Evolutionary conservation across 306 rosid species (phyloP).

Genomic region (Albizia julibrissin): DNA sequence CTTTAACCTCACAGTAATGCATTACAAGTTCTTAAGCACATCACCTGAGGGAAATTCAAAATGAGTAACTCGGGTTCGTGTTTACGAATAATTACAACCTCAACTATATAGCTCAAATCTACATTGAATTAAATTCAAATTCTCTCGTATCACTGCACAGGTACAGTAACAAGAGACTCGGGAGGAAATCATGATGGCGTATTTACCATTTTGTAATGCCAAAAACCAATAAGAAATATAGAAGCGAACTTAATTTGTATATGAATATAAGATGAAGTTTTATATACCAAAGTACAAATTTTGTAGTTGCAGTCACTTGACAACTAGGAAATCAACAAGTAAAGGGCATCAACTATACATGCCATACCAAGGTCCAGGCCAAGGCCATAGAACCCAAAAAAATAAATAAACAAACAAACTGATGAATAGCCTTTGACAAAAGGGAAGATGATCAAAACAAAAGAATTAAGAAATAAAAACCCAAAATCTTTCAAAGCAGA

Average conservation of each 20-base stretch:
- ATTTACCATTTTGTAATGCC: neutral
- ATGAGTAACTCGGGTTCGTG: neutral
- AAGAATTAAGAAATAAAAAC: constrained; percentile 20
- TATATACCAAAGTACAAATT: constrained; percentile 29
- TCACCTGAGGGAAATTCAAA: neutral
- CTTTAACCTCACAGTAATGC: neutral
- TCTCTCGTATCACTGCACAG: neutral
- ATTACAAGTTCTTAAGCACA: neutral
- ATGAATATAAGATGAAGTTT: neutral
- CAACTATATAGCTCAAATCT: neutral
- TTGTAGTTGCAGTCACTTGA: constrained; percentile 30
- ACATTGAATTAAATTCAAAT: neutral
- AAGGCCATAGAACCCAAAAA: constrained; percentile 31
- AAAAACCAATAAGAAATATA: neutral
- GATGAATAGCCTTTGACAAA: neutral
- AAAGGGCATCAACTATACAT: constrained; percentile 39
- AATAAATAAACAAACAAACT: constrained; percentile 13
- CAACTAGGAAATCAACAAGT: constrained; percentile 23
- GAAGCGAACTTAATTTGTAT: neutral
- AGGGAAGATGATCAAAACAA: constrained; percentile 22
- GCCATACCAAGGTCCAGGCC: constrained; percentile 30
- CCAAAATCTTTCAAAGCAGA: constrained; percentile 32
- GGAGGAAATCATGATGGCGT: neutral
- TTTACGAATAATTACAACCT: neutral
- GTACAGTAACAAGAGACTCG: neutral